Conservation (phyloP, 2,329 filamentous ascomycete species). For the Cladosporium sp. region DNA sequence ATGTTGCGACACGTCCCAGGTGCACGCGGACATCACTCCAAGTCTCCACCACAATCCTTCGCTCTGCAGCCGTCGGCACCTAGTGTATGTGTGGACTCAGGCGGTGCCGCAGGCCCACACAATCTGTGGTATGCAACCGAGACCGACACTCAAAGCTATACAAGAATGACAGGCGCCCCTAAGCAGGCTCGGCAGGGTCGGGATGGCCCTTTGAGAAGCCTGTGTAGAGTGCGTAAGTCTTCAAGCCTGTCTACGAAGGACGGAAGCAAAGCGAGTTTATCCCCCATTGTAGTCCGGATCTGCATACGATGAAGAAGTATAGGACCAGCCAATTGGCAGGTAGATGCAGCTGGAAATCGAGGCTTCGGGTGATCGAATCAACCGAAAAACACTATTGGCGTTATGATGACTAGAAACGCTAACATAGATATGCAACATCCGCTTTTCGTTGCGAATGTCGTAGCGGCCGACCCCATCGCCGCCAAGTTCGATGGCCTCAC, state of each 20-base stretch:
- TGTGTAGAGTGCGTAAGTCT: neutral
- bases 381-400: no score
- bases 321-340: constrained; percentile 4
- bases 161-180: neutral
- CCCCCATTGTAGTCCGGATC: neutral
- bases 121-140: neutral
- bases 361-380: no score
- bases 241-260: neutral
- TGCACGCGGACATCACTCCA: neutral
- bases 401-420: neutral
- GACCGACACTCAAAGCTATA: neutral
- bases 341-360: constrained; percentile 3
- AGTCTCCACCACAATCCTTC: neutral
- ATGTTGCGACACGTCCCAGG: neutral
- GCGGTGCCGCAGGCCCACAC: no score
- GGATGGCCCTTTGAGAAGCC: neutral
- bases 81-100: neutral
- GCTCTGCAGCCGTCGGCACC: neutral
- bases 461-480: constrained; percentile 1
- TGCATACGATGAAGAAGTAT: neutral
- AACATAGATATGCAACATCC: neutral
- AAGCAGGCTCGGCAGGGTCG: neutral
- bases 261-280: neutral
- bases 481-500: constrained; percentile 5
- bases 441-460: neutral